Percentiles rank a stretch among this genome's conserved stretches.
phyloP scores from a whole-genome alignment of 208 protist genomes.

The Vickermania spadyakhi region DNA sequence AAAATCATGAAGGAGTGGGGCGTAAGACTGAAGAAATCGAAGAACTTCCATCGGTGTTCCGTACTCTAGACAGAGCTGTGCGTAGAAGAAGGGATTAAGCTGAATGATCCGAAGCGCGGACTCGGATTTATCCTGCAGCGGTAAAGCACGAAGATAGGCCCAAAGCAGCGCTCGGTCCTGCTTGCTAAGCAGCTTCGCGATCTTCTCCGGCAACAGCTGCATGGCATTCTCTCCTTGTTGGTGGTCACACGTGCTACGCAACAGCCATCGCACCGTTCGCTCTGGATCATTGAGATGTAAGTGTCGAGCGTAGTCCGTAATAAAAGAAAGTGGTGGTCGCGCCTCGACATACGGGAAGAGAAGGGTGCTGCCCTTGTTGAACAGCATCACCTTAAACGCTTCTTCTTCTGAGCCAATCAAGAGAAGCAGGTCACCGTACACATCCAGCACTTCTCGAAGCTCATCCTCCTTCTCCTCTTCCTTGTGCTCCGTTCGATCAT shows the following conservation, averaged over 20 bases:
- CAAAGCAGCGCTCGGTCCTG: neutral
- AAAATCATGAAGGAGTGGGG: constrained; percentile 6
- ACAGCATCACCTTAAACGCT: constrained; percentile 51
- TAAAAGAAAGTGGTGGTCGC: neutral
- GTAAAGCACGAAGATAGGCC: neutral
- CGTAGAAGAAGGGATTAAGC: neutral
- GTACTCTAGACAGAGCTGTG: constrained; percentile 58
- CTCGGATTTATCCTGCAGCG: neutral
- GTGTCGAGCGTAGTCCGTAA: neutral
- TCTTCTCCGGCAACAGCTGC: neutral
- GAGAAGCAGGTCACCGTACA: constrained; percentile 42
- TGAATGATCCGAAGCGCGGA: neutral
- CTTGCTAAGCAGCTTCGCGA: neutral
- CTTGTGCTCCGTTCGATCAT: constrained; percentile 3
- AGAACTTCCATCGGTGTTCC: constrained; percentile 7
- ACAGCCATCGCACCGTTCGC: neutral
- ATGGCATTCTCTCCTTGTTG: neutral
- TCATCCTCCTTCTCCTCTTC: constrained; percentile 12
- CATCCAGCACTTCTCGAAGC: constrained; percentile 30
- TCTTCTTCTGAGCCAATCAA: constrained; percentile 32
- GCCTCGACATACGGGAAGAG: constrained; percentile 28
- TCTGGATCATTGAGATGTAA: neutral
- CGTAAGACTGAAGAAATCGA: neutral
- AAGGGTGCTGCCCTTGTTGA: constrained; percentile 27
- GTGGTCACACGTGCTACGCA: neutral